Evolutionary conservation across 352 stramenopile genomes (phyloP), one percentile per base, ranked within the genome.

Genomic region (Globisporangium uncinulatum): DNA sequence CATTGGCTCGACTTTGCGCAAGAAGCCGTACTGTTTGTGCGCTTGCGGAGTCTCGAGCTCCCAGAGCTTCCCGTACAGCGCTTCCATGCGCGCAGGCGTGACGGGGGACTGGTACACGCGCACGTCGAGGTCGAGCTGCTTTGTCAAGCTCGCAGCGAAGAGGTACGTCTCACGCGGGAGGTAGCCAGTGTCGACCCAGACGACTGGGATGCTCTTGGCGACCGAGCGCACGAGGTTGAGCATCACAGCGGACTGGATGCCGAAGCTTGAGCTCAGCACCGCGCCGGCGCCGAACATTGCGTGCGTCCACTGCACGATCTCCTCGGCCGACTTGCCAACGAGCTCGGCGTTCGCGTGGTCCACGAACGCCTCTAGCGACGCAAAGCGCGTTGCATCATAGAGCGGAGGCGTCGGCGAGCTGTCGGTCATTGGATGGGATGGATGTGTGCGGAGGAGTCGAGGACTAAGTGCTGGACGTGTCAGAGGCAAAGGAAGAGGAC

Each of bases 1-100:
- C 80, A 95, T 92, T 47, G 86, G 86, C 69, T 95, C 84, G 19
- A 95, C 86, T 51, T 95, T 95, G 63, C 80, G 77, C 50, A 95
- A 76, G 54, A 69, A 86, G 6, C 80, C 86, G 52, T 95, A 94
- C 54, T 90, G 73, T 46, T 74, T 72, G 61, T 95, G 84, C 41
- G 81, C 79, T 47, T 93, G 77, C 9, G 69, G 61, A 1, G 84
- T 84, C 42, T 86, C 76, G 32, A 81, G 55, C 58, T 93, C 78
- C 66, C 83, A 90, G 15, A 94, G 69, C 59, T 88, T 89, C n/a
- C 86, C 86, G 57, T 92, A 92, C 34, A 95, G 61, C 46, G 84
- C 86, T 55, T 95, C 82, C 83, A 95, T 94, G 21, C 79, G 76
- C 20, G 86, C 85, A 0, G 86, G 74, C 21, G 80, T 79, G 54